These are phyloP conservation scores for Diplodia mutila DNA, from an alignment of 2,329 filamentous ascomycete genomes.

Conservation along the genomic window DNA sequence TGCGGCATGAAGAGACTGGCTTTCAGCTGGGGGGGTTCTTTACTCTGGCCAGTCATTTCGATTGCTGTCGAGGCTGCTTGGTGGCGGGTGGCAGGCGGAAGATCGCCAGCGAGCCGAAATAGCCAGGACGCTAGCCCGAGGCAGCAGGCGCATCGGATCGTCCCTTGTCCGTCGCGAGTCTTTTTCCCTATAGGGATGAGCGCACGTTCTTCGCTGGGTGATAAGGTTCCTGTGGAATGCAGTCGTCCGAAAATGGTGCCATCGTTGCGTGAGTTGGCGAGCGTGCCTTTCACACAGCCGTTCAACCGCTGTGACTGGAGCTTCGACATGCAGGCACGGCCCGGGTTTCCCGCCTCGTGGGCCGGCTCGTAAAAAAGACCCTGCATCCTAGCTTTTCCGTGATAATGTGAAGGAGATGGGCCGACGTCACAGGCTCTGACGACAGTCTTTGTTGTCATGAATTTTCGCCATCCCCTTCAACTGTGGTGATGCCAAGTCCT, in stretches of 20 bases:
- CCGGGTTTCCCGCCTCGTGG: not conserved
- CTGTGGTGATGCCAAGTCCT: not conserved
- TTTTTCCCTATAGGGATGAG: constrained; percentile 6
- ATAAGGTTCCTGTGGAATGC: constrained; percentile 2
- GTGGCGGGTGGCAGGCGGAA: constrained; percentile 1
- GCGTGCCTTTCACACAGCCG: not conserved
- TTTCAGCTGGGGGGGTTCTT: not conserved
- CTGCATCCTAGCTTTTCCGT: not conserved
- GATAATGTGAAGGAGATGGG: not conserved
- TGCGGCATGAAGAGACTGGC: not conserved
- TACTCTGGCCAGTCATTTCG: not conserved
- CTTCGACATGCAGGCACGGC: not conserved
- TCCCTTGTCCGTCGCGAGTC: not conserved
- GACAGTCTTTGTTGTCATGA: not conserved
- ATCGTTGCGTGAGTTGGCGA: constrained; percentile 5
- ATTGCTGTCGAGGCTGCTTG: not conserved
- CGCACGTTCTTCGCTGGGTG: constrained; percentile 7
- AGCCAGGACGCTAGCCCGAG: constrained; percentile 4
- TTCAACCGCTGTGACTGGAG: not conserved
- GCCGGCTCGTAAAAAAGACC: not conserved
- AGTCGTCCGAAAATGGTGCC: not conserved
- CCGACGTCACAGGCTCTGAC: not conserved
- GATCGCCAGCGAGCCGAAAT: constrained; percentile 9
- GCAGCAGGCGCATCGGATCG: constrained; percentile 20
- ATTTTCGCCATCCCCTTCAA: not conserved